A percentile compares a stretch with the other conserved stretches of the same genome.
phyloP scores from a whole-genome alignment of 768 basidiomycete genomes.

The Leccinum longicurvipes region DNA sequence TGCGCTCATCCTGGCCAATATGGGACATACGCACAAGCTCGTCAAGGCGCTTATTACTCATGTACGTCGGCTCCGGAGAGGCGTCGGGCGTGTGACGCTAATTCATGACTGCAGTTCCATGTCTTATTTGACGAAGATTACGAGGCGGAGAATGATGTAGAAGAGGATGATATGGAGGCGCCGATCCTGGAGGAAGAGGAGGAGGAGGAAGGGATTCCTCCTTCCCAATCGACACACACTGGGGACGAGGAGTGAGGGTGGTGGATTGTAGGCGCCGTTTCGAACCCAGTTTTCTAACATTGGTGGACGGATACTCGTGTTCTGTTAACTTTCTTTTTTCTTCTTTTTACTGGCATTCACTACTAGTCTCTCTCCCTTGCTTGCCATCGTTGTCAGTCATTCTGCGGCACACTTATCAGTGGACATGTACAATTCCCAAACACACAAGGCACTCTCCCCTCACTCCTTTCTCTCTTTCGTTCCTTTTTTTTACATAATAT shows the following conservation, averaged over 20 bases:
- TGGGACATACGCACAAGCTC: slow-evolving; percentile 74
- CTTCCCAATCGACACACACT: slow-evolving; percentile 22
- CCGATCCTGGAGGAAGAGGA: slow-evolving; percentile 67
- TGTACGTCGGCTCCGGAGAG: slow-evolving; percentile 41
- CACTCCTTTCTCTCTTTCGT: background rate
- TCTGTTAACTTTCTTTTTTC: slow-evolving; percentile 18
- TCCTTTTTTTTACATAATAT: slow-evolving; percentile 1
- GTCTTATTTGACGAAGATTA: slow-evolving; percentile 74
- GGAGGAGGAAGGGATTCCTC: slow-evolving; percentile 39
- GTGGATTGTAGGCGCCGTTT: slow-evolving; percentile 9
- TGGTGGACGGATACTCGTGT: slow-evolving; percentile 22
- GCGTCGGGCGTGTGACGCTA: background rate
- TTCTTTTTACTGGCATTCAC: background rate
- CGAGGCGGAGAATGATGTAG: slow-evolving; percentile 48
- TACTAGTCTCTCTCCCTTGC: background rate
- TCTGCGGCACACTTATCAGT: slow-evolving; percentile 28
- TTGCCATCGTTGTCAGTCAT: background rate
- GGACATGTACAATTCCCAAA: slow-evolving; percentile 30
- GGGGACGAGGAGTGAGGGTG: slow-evolving; percentile 22
- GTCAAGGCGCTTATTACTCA: slow-evolving; percentile 74
- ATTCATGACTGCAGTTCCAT: slow-evolving; percentile 43
- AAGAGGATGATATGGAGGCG: slow-evolving; percentile 64
- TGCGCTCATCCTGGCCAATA: slow-evolving; percentile 72
- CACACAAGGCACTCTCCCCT: slow-evolving; percentile 5
- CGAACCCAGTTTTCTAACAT: slow-evolving; percentile 8